Evolutionary conservation across 768 basidiomycete species (phyloP), one percentile per base, ranked within the genome.

Genomic region (Amanita fuliginea): DNA sequence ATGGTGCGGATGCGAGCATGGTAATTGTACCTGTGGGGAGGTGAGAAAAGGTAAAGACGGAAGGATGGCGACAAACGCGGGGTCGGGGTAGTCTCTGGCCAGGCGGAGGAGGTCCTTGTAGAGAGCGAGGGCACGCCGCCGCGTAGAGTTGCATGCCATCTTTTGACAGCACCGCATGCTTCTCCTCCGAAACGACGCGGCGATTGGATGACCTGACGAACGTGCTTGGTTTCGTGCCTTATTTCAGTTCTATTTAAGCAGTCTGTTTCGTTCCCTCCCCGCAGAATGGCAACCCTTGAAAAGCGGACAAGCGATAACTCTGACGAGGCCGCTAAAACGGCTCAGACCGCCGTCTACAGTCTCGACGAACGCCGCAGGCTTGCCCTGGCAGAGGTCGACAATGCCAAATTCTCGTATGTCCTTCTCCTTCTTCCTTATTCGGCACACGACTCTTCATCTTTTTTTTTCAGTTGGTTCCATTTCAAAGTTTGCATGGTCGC

Each of bases 361-460:
- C 75, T 87, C 39, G 81, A 85, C 60, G 79, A 85, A 61, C 77
- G 81, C 44, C 80, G 92, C 54, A 76, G 86, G 14, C 80, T 79
- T 32, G 91, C 93, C 28, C 74, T 96, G 36, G 76, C 82, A 10
- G 88, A 94, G 62, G 77, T 95, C 53, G 92, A 95, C 66, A 82
- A 86, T 53, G 92, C 92, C 37, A 70, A 72, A 39, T 94, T 94
- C 67, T 82, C 82, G 85, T 87, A 62, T 47, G 83, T 62, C 49
- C 42, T 39, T 28, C 35, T 51, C 39, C 21, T n/a, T 9, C 18
- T 30, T 33, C 22, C 51, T 37, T 18, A 6, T 11, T 16, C 19
- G 46, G 42, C 10, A 26, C 39, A 50, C 44, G 44, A 26, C 14
- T 10, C 35, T 24, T 40, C 46, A 40, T 44, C 35, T 51, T 26